These are phyloP conservation scores for Globisporangium rhizosaccharum DNA, from an alignment of 352 stramenopile species.

Conservation along the genomic window DNA sequence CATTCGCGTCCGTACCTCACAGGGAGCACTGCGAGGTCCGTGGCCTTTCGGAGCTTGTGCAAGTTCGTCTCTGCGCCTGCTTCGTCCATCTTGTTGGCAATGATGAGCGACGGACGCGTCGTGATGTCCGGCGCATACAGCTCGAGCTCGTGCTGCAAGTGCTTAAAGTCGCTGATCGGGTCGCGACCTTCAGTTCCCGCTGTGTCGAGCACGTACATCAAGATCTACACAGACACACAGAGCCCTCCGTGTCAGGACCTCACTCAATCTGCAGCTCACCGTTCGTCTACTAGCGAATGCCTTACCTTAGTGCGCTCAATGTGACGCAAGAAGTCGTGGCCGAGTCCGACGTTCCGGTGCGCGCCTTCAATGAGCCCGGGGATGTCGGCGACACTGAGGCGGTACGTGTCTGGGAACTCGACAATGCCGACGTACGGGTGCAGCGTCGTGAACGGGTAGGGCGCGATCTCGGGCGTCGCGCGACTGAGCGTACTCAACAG, in stretches of 20 bases:
- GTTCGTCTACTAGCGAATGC: no score
- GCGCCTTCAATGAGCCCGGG: slow-evolving; percentile 89
- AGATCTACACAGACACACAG: slow-evolving; percentile 35
- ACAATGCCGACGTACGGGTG: slow-evolving; percentile 94
- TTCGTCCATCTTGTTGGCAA: slow-evolving; percentile 90
- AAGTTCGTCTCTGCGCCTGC: slow-evolving; percentile 74
- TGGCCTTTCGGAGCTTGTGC: slow-evolving; percentile 60
- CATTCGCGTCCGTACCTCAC: slow-evolving; percentile 41
- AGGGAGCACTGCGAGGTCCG: slow-evolving; percentile 71
- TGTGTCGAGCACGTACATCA: slow-evolving; percentile 86
- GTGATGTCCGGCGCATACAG: slow-evolving; percentile 85
- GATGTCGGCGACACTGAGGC: slow-evolving; percentile 88
- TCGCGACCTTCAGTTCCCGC: slow-evolving; percentile 73
- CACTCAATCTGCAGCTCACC: no score
- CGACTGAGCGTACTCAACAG: slow-evolving; percentile 92
- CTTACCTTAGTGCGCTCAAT: slow-evolving; percentile 96
- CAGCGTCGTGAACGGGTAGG: slow-evolving; percentile 98
- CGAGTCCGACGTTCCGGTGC: slow-evolving; percentile 95
- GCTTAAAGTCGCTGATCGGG: slow-evolving; percentile 65
- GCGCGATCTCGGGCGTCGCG: slow-evolving; percentile 92
- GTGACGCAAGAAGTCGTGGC: slow-evolving; percentile 97
- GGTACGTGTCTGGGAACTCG: slow-evolving; percentile 93
- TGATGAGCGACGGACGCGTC: slow-evolving; percentile 75
- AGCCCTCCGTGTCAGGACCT: background rate
- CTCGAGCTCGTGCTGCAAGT: slow-evolving; percentile 83